Conservation (phyloP, 805 yeast genomes). For the Teunomyces atbi region DNA sequence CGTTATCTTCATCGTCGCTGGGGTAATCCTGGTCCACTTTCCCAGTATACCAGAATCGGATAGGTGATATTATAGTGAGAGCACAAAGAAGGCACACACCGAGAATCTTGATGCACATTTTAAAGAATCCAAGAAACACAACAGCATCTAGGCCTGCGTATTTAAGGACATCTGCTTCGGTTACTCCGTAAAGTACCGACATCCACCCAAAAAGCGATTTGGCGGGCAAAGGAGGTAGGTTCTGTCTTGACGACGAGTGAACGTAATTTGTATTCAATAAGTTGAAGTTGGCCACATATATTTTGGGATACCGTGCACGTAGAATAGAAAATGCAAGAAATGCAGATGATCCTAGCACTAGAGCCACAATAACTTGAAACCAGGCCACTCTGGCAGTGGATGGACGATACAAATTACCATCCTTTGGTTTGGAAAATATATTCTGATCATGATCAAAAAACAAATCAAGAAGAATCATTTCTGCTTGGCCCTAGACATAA, state of each 20-base stretch:
- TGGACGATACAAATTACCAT: conserved; percentile 8
- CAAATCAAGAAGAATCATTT: not conserved
- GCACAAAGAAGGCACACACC: conserved; percentile 67
- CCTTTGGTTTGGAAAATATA: not conserved
- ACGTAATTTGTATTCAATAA: conserved; percentile 43
- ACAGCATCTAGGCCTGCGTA: conserved; percentile 94
- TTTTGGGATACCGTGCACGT: conserved; percentile 70
- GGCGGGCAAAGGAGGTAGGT: conserved; percentile 58
- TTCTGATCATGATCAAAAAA: not conserved
- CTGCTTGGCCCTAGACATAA: not conserved
- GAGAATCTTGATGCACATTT: conserved; percentile 75
- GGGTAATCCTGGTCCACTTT: conserved; percentile 50
- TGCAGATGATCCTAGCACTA: conserved; percentile 65
- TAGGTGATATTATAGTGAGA: conserved; percentile 74
- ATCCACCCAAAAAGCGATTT: conserved; percentile 79
- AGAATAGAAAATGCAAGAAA: conserved; percentile 67
- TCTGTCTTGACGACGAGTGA: conserved; percentile 43
- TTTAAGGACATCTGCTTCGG: conserved; percentile 76
- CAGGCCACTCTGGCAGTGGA: conserved; percentile 56
- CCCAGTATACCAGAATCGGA: conserved; percentile 82
- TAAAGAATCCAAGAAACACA: conserved; percentile 87
- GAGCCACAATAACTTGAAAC: conserved; percentile 74
- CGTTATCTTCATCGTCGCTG: conserved; percentile 18
- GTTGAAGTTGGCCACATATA: conserved; percentile 77
- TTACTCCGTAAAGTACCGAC: conserved; percentile 57